Evolutionary conservation across 371 early-diverging fungal genomes (phyloP).

Genomic region (Mortierella sp.): DNA sequence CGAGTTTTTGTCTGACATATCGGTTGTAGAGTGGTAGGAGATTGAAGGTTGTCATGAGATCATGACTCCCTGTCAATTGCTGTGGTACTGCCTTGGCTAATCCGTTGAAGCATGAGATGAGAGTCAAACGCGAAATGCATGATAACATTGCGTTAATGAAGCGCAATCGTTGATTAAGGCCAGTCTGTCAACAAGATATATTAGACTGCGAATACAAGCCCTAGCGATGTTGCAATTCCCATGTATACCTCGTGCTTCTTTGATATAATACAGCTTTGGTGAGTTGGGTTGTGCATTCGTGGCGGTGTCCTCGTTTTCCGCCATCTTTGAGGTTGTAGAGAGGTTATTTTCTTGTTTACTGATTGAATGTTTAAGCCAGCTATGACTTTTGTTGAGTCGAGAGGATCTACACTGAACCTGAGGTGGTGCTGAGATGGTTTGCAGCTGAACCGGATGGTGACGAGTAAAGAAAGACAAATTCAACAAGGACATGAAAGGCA

Average conservation of each 20-base stretch:
- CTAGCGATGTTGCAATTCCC: background rate
- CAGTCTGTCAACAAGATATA: background rate
- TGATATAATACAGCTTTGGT: slow-evolving; percentile 45
- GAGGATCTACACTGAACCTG: background rate
- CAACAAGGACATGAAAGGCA: background rate
- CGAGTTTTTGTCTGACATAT: slow-evolving; percentile 65
- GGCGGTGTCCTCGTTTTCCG: slow-evolving; percentile 35
- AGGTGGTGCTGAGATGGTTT: background rate
- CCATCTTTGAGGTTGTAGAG: slow-evolving; percentile 19
- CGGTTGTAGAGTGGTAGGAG: slow-evolving; percentile 69
- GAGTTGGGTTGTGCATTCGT: slow-evolving; percentile 14
- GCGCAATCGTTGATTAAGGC: background rate
- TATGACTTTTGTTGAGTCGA: background rate
- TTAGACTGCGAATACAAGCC: background rate
- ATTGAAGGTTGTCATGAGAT: slow-evolving; percentile 67
- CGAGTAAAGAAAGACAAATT: background rate
- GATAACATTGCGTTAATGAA: background rate
- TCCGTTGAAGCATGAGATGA: slow-evolving; percentile 1
- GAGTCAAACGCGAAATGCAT: slow-evolving; percentile 3
- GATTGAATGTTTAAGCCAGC: background rate
- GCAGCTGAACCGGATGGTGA: slow-evolving; percentile 7
- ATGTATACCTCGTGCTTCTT: slow-evolving; percentile 45
- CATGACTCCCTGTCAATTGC: slow-evolving; percentile 66
- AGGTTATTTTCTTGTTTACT: background rate
- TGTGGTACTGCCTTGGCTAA: slow-evolving; percentile 42